Percentiles rank a stretch among this genome's conserved stretches.
Evolutionary conservation across 345 rosid species (phyloP).

Genomic region (Bruguiera gymnorhiza): DNA sequence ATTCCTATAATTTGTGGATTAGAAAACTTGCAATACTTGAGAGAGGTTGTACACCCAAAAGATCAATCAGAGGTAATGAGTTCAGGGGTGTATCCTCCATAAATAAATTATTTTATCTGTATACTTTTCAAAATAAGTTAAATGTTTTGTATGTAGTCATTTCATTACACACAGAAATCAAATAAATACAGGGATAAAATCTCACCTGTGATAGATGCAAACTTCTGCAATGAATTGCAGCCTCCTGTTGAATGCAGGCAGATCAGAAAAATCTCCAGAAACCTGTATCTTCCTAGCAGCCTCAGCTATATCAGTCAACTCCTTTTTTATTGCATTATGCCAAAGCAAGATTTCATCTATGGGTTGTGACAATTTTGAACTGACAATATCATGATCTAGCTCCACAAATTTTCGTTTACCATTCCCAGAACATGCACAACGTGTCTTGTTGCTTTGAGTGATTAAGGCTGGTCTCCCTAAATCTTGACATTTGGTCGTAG

Average conservation of each 20-base stretch:
- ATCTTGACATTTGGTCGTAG: slow-evolving; percentile 14
- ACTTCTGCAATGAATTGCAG: slow-evolving; percentile 61
- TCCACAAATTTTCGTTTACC: slow-evolving; percentile 50
- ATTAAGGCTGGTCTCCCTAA: slow-evolving; percentile 15
- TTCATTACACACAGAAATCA: background rate
- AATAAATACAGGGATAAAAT: slow-evolving; percentile 9
- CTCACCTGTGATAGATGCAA: slow-evolving; percentile 60
- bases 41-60: background rate
- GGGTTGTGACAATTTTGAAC: slow-evolving; percentile 37
- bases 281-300: slow-evolving; percentile 49
- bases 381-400: slow-evolving; percentile 21
- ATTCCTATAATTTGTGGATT: background rate
- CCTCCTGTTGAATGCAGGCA: slow-evolving; percentile 50
- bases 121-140: too few relatives aligned
- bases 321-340: slow-evolving; percentile 57
- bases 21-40: background rate
- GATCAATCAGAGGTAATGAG: background rate
- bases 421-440: slow-evolving; percentile 39
- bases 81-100: background rate
- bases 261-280: slow-evolving; percentile 48
- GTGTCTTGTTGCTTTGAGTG: slow-evolving; percentile 19
- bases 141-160: too few relatives aligned
- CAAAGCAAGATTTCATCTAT: slow-evolving; percentile 57
- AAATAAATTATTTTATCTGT: too few relatives aligned
- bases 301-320: slow-evolving; percentile 47